Conservation (phyloP, 2,329 filamentous ascomycete species). For the Sclerotinia subarctica region DNA sequence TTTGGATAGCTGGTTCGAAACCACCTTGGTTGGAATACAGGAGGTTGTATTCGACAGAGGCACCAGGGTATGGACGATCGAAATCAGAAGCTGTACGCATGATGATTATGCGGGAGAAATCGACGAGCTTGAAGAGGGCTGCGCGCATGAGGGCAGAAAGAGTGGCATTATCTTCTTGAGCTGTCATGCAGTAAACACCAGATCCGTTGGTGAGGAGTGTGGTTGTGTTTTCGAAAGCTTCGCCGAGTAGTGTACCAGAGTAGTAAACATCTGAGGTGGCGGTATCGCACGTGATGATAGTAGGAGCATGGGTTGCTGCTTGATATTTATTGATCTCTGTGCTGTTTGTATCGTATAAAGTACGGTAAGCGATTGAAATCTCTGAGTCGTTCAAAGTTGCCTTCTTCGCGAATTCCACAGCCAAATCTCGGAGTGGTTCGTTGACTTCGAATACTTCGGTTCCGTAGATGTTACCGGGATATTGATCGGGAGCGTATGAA, state of each 20-base stretch:
- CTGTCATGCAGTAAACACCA: constrained; percentile 66
- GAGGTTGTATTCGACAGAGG: constrained; percentile 57
- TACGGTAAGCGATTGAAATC: constrained; percentile 51
- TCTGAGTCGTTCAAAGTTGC: constrained; percentile 53
- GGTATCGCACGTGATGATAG: constrained; percentile 62
- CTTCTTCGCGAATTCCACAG: constrained; percentile 48
- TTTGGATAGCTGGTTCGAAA: constrained; percentile 60
- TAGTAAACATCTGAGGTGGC: constrained; percentile 73
- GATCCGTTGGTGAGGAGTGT: constrained; percentile 63
- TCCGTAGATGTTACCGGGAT: constrained; percentile 59
- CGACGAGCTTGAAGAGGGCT: constrained; percentile 51
- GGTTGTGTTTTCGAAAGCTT: constrained; percentile 64
- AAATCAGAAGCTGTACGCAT: constrained; percentile 70
- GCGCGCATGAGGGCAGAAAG: constrained; percentile 63
- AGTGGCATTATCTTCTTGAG: constrained; percentile 70
- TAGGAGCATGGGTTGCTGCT: constrained; percentile 48
- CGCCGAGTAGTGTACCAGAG: constrained; percentile 57
- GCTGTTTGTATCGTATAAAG: constrained; percentile 45
- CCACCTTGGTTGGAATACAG: constrained; percentile 59
- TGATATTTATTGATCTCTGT: constrained; percentile 44
- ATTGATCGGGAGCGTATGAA: constrained; percentile 50
- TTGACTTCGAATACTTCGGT: constrained; percentile 69
- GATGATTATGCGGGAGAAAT: constrained; percentile 65
- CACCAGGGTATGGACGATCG: constrained; percentile 61
- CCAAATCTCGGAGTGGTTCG: constrained; percentile 52